A percentile compares a stretch with the other conserved stretches of the same genome.
These are phyloP conservation scores for Euphrasia arctica DNA, from an alignment of 305 asterid genomes.

Conservation along the genomic window DNA sequence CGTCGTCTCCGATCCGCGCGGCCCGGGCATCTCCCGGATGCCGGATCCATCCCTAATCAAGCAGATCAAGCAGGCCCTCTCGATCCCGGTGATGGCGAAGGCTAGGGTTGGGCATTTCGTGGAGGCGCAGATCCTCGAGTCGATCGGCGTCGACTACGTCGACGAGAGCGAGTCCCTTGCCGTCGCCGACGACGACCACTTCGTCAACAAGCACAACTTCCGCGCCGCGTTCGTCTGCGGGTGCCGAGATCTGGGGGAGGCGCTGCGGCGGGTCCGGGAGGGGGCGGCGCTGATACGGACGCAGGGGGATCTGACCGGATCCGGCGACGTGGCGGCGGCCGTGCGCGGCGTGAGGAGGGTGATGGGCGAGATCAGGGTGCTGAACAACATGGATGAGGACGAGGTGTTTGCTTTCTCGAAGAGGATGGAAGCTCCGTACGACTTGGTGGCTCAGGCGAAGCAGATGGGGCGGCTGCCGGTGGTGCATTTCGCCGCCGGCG, in stretches of 20 bases:
- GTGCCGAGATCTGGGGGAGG: slow-evolving; percentile 75
- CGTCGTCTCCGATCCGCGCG: slow-evolving; percentile 46
- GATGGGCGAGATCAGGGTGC: slow-evolving; percentile 64
- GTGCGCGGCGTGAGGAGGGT: slow-evolving; percentile 66
- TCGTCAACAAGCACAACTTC: slow-evolving; percentile 74
- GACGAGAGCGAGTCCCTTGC: slow-evolving; percentile 36
- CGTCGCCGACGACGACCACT: slow-evolving; percentile 66
- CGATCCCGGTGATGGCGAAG: slow-evolving; percentile 68
- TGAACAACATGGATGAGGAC: slow-evolving; percentile 81
- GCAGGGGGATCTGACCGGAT: slow-evolving; percentile 52
- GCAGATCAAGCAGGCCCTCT: slow-evolving; percentile 56
- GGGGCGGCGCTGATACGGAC: slow-evolving; percentile 76
- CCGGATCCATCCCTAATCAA: slow-evolving; percentile 67
- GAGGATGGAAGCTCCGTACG: slow-evolving; percentile 67
- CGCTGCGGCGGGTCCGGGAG: slow-evolving; percentile 70
- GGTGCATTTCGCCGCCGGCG: slow-evolving; percentile 90
- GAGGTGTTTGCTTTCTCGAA: slow-evolving; percentile 75
- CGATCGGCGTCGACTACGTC: slow-evolving; percentile 66
- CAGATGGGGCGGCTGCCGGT: slow-evolving; percentile 91
- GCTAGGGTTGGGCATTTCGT: slow-evolving; percentile 81
- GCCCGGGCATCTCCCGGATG: slow-evolving; percentile 66
- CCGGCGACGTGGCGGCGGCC: slow-evolving; percentile 49
- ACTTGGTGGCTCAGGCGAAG: slow-evolving; percentile 74
- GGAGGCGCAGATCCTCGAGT: slow-evolving; percentile 78
- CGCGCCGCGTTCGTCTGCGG: slow-evolving; percentile 68